These are phyloP conservation scores for Pulicaria dysenterica DNA, from an alignment of 129 eudicot species.

Conservation along the genomic window DNA sequence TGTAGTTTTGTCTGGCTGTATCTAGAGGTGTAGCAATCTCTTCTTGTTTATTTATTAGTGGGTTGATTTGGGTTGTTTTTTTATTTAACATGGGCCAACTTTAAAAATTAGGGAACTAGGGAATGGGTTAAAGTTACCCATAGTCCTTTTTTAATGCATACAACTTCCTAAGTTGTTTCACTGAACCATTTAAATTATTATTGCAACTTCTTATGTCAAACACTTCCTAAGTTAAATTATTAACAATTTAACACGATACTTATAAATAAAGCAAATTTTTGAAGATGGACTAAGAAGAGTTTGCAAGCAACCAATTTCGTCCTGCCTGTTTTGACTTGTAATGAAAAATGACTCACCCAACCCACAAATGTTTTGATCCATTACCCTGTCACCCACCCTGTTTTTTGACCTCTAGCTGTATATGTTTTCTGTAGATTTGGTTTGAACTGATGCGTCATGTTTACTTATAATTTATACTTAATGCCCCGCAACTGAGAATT, in stretches of 20 bases:
- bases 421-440: background rate
- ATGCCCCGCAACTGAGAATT: background rate
- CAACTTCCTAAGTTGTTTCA: conserved; percentile 6
- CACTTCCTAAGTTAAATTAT: too few species aligned
- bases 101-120: background rate
- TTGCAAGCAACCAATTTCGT: background rate
- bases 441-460: background rate
- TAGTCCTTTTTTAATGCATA: background rate
- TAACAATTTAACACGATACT: too few species aligned
- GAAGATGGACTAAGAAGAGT: background rate
- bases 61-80: background rate
- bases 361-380: background rate
- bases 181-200: background rate
- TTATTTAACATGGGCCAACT: background rate
- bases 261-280: background rate
- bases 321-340: background rate
- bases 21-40: conserved; percentile 3
- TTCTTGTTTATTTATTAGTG: background rate
- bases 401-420: too few species aligned
- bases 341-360: background rate
- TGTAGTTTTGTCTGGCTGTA: conserved; percentile 17
- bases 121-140: background rate
- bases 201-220: too few species aligned
- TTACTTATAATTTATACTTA: background rate
- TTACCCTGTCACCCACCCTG: too few species aligned